Base-by-base conservation (phyloP, 495 filamentous ascomycete species). In the Penicillium flavigenum region DNA sequence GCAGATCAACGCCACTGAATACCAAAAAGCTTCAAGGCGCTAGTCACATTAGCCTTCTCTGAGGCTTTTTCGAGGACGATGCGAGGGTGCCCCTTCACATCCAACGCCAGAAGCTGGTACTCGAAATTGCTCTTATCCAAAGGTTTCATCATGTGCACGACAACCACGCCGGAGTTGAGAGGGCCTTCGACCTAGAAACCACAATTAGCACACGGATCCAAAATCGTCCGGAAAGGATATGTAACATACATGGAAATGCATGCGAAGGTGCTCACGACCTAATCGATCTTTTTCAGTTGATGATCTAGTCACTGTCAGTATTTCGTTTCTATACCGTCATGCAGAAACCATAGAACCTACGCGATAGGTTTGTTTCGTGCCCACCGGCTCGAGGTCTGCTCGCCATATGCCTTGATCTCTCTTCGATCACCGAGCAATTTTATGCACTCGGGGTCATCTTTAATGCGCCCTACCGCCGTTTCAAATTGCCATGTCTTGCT, bases 401-500 rank as follows among this genome's bases (percentile, higher is more conserved):
- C 93, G 20, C 94, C 94, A 73, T 86, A 89, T 4, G 92, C 91
- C 44, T 78, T 81, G 47, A 97, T 95, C 63, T 91, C 82, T 50
- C 84, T 84, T 17, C 81, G 79, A 29, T 84, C 80, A 19, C 92
- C 94, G 12, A 98, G 81, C n/a, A 96, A 66, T 55, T 84, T 82
- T 27, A 82, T 77, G 64, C 88, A 93, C 43, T 82, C 74, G 14
- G 82, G 65, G 65, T 96, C 89, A 36, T 79, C 76, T 68, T 86
- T 88, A 65, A 98, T 85, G 43, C 86, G 85, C 60, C 90, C 82
- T 32, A 95, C 88, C 1, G 91, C 89, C 43, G 87, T 86, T 72
- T 95, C 96, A 76, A 95, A 98, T 71, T 95, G 88, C 63, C 83
- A 84, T 26, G 87, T 91, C 69, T 88, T 87, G 72, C 89, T 92